These are phyloP conservation scores for Guyanaporus albipodus DNA, from an alignment of 768 basidiomycete genomes.

Conservation along the genomic window DNA sequence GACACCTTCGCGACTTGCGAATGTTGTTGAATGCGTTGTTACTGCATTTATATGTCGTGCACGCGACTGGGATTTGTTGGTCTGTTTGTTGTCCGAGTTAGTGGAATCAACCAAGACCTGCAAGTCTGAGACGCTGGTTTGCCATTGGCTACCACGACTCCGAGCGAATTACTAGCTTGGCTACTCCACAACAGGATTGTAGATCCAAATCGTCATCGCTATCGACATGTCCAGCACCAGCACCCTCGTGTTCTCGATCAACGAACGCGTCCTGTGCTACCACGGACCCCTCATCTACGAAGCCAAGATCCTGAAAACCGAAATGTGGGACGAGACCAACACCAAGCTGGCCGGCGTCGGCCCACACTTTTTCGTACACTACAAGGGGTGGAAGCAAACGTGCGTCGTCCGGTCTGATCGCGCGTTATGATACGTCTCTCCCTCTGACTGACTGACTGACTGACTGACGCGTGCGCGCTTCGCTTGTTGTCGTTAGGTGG, in stretches of 20 bases:
- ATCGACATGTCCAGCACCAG: constrained; percentile 13
- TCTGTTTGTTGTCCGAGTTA: too few species aligned
- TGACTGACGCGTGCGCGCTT: neutral
- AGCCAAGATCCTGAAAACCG: constrained; percentile 78
- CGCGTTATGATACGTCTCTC: neutral
- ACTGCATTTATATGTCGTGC: too few species aligned
- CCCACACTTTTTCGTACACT: constrained; percentile 92
- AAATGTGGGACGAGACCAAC: constrained; percentile 60
- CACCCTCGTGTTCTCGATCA: constrained; percentile 41
- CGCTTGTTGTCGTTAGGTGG: constrained; percentile 4
- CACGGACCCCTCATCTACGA: constrained; percentile 96
- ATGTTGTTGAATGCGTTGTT: too few species aligned
- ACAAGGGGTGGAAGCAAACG: constrained; percentile 99
- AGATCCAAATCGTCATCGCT: too few species aligned
- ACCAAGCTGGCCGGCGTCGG: constrained; percentile 60
- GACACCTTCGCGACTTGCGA: too few species aligned
- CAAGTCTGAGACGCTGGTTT: too few species aligned
- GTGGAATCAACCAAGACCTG: too few species aligned
- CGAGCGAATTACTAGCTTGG: too few species aligned
- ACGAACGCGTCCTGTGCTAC: constrained; percentile 88
- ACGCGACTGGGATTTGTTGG: too few species aligned
- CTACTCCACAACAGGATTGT: too few species aligned
- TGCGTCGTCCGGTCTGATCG: constrained; percentile 44
- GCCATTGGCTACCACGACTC: too few species aligned
- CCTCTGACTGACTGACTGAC: neutral